These are phyloP conservation scores for Lachancea waltii DNA, from an alignment of 805 yeast genomes.

Conservation along the genomic window DNA sequence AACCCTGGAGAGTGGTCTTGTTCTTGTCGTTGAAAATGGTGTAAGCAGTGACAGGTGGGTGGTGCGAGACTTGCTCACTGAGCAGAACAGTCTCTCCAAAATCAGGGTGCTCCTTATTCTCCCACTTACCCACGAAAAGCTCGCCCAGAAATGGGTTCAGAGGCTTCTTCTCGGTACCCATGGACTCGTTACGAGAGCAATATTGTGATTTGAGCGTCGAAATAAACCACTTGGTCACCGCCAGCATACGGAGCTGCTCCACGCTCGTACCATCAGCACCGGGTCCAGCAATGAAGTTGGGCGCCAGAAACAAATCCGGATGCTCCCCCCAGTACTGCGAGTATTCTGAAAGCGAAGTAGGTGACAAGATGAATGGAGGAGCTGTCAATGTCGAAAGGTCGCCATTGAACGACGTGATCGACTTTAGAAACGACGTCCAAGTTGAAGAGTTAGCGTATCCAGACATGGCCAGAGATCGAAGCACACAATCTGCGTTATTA, in stretches of 20 bases:
- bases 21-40: slow-evolving; percentile 68
- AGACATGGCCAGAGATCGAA: slow-evolving; percentile 21
- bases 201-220: slow-evolving; percentile 90
- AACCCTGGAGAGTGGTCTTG: slow-evolving; percentile 72
- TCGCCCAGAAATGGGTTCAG: slow-evolving; percentile 95
- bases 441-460: slow-evolving; percentile 41
- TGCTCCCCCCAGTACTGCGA: slow-evolving; percentile 96
- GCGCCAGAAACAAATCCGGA: slow-evolving; percentile 73
- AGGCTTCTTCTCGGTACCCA: slow-evolving; percentile 97
- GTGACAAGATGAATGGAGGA: slow-evolving; percentile 92
- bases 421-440: slow-evolving; percentile 90
- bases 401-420: slow-evolving; percentile 87
- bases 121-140: slow-evolving; percentile 86
- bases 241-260: slow-evolving; percentile 49
- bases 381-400: slow-evolving; percentile 92
- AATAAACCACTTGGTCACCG: slow-evolving; percentile 86
- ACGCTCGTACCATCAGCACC: slow-evolving; percentile 42
- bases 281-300: slow-evolving; percentile 42
- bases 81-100: slow-evolving; percentile 73
- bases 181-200: slow-evolving; percentile 81
- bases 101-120: slow-evolving; percentile 43
- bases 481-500: too few relatives aligned
- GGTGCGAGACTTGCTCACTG: slow-evolving; percentile 94
- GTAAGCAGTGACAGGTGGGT: slow-evolving; percentile 96
- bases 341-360: slow-evolving; percentile 83